These are phyloP conservation scores for Sporisorium sorghi DNA, from an alignment of 1,284 basidiomycete species.

Conservation along the genomic window DNA sequence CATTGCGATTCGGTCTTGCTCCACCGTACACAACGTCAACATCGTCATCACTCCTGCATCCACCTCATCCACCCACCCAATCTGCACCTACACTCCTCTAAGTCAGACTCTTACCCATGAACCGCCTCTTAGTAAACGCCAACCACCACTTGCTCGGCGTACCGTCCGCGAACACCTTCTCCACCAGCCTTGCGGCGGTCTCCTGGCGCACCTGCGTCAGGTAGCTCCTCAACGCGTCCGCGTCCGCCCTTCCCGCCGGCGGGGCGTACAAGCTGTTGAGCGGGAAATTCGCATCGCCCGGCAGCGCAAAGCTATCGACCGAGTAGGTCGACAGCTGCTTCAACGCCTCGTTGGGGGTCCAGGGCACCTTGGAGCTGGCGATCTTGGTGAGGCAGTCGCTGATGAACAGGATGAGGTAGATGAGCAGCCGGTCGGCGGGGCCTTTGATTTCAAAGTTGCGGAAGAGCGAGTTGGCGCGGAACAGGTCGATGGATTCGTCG, in stretches of 20 bases:
- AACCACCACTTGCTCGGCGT: conserved; percentile 99
- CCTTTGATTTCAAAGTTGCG: conserved; percentile 99
- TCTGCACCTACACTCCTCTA: not conserved
- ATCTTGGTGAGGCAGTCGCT: conserved; percentile 87
- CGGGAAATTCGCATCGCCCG: conserved; percentile 94
- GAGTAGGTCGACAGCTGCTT: conserved; percentile 91
- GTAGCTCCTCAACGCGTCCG: conserved; percentile 91
- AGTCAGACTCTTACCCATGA: conserved; percentile 67
- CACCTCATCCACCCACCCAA: not conserved
- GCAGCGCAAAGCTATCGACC: conserved; percentile 87
- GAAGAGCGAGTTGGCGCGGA: conserved; percentile 98
- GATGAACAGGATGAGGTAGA: conserved; percentile 97
- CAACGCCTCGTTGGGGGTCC: conserved; percentile 78
- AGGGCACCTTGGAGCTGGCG: conserved; percentile 59
- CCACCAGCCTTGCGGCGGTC: conserved; percentile 84
- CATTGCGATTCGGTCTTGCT: not conserved
- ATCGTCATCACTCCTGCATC: not conserved
- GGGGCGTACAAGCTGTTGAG: conserved; percentile 91
- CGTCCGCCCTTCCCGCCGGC: conserved; percentile 81
- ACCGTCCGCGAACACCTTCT: conserved; percentile 85
- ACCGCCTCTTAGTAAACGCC: conserved; percentile 79
- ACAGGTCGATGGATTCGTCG: conserved; percentile 95
- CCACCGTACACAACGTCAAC: not conserved
- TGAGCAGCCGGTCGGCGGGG: conserved; percentile 92
- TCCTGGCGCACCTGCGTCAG: conserved; percentile 93